Percentiles rank a stretch among this genome's conserved stretches.
Conservation (phyloP, 148 eudicot species). For the Persicaria tinctoria region DNA sequence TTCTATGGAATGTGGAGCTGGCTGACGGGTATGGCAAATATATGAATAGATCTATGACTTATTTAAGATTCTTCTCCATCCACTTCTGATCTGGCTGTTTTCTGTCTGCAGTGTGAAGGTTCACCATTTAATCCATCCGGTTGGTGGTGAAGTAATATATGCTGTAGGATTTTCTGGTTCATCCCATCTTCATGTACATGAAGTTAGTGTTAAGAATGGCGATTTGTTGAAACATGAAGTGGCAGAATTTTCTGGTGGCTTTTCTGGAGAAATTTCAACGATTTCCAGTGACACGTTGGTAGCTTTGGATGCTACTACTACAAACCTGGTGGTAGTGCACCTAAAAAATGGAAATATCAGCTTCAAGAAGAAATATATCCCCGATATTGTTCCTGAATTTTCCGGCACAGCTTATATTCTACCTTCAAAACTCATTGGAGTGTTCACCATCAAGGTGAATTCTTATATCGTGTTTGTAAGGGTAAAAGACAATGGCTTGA, state of each 20-base stretch:
- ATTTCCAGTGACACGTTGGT: slow-evolving; percentile 55
- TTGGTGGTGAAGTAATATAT: slow-evolving; percentile 46
- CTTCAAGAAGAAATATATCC: slow-evolving; percentile 39
- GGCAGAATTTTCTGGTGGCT: slow-evolving; percentile 45
- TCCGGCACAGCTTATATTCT: slow-evolving; percentile 47
- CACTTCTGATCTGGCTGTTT: slow-evolving; percentile 17
- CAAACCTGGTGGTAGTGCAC: slow-evolving; percentile 38
- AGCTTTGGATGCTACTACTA: slow-evolving; percentile 58
- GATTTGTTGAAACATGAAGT: slow-evolving; percentile 53
- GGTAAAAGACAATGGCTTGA: slow-evolving; percentile 39
- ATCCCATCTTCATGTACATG: slow-evolving; percentile 45
- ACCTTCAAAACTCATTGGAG: slow-evolving; percentile 55
- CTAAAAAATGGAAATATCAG: slow-evolving; percentile 54
- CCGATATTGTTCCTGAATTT: slow-evolving; percentile 51
- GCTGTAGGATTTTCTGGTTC: slow-evolving; percentile 56
- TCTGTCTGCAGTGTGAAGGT: slow-evolving; percentile 54
- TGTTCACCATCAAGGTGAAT: slow-evolving; percentile 44
- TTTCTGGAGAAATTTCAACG: slow-evolving; percentile 58
- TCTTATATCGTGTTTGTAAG: slow-evolving; percentile 39
- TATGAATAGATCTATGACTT: slow-evolving; percentile 7
- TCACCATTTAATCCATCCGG: slow-evolving; percentile 65
- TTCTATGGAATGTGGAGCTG: slow-evolving; percentile 66
- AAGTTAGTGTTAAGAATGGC: slow-evolving; percentile 61
- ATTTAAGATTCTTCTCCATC: background rate
- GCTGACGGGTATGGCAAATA: slow-evolving; percentile 53